A percentile compares a stretch with the other conserved stretches of the same genome.
Evolutionary conservation across 352 stramenopile species (phyloP).

Genomic region (Poterioochromonas sp.): DNA sequence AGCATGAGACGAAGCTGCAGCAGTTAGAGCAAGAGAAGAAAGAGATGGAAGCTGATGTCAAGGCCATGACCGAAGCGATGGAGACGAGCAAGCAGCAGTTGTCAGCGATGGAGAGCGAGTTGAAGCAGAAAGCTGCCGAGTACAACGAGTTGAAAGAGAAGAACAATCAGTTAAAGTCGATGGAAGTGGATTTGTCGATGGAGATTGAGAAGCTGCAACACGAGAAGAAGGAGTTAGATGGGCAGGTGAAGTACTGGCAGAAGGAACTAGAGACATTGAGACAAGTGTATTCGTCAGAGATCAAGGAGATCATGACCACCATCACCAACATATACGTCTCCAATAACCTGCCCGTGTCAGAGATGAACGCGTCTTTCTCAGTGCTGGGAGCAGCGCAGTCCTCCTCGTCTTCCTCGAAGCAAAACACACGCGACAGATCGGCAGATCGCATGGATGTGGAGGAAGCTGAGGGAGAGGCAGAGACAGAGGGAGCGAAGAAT

Average conservation of each 20-base stretch:
- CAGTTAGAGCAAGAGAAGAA: constrained; percentile 73
- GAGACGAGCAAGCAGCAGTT: constrained; percentile 68
- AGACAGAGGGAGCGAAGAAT: constrained; percentile 29
- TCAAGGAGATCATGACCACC: constrained; percentile 32
- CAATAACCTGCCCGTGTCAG: too few species aligned
- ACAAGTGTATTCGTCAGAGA: constrained; percentile 38
- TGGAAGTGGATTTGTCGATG: constrained; percentile 44
- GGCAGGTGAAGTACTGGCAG: constrained; percentile 31
- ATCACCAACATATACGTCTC: too few species aligned
- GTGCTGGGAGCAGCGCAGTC: too few species aligned
- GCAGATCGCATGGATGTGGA: constrained; percentile 41
- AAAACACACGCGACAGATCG: too few species aligned
- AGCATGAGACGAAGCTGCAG: constrained; percentile 56
- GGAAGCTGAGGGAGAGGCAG: constrained; percentile 39
- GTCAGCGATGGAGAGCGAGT: constrained; percentile 45
- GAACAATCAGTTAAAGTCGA: background rate
- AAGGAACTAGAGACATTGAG: constrained; percentile 59
- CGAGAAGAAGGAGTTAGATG: constrained; percentile 76
- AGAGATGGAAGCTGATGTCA: constrained; percentile 78
- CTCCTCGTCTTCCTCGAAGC: too few species aligned
- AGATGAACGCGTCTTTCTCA: too few species aligned
- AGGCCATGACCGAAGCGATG: constrained; percentile 64
- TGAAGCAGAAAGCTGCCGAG: constrained; percentile 45
- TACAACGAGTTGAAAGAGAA: background rate
- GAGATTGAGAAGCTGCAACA: constrained; percentile 54